Evolutionary conservation across 2,329 filamentous ascomycete species (phyloP).

Genomic region (Emydomyces testavorans): DNA sequence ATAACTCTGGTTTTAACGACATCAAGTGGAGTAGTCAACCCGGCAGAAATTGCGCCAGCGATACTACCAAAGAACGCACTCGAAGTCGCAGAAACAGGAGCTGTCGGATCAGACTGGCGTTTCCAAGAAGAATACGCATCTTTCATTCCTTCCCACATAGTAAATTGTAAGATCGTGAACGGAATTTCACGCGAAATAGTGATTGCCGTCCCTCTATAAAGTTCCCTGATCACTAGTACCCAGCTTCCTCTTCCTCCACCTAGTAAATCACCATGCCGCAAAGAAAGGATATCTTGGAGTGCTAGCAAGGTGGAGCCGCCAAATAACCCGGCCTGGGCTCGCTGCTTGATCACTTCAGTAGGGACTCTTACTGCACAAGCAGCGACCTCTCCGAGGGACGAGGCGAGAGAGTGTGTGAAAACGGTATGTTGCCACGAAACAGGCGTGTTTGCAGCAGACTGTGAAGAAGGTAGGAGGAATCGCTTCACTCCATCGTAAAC

Average conservation of each 20-base stretch:
- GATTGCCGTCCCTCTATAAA: constrained; percentile 86
- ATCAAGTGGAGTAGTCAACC: constrained; percentile 81
- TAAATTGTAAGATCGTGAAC: constrained; percentile 95
- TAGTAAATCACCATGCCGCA: constrained; percentile 27
- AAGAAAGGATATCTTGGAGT: constrained; percentile 56
- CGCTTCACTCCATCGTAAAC: constrained; percentile 73
- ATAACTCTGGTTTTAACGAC: constrained; percentile 96
- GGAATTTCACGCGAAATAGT: constrained; percentile 93
- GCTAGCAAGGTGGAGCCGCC: constrained; percentile 57
- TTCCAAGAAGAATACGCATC: constrained; percentile 34
- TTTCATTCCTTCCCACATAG: constrained; percentile 91
- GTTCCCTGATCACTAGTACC: constrained; percentile 59
- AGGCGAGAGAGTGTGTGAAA: constrained; percentile 68
- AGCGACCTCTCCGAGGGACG: constrained; percentile 75
- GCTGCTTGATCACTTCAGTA: constrained; percentile 93
- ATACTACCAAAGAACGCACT: constrained; percentile 76
- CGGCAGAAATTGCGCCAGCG: constrained; percentile 75
- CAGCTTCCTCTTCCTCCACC: constrained; percentile 25
- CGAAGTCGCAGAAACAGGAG: constrained; percentile 55
- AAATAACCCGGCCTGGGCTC: constrained; percentile 79
- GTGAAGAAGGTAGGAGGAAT: constrained; percentile 33
- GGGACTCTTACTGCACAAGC: constrained; percentile 88
- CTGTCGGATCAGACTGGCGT: constrained; percentile 16
- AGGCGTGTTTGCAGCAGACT: constrained; percentile 20
- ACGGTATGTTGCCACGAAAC: constrained; percentile 27